A percentile compares a stretch with the other conserved stretches of the same genome.
Evolutionary conservation across 2,329 filamentous ascomycete genomes (phyloP).

Genomic region (Epichloe hybrida): DNA sequence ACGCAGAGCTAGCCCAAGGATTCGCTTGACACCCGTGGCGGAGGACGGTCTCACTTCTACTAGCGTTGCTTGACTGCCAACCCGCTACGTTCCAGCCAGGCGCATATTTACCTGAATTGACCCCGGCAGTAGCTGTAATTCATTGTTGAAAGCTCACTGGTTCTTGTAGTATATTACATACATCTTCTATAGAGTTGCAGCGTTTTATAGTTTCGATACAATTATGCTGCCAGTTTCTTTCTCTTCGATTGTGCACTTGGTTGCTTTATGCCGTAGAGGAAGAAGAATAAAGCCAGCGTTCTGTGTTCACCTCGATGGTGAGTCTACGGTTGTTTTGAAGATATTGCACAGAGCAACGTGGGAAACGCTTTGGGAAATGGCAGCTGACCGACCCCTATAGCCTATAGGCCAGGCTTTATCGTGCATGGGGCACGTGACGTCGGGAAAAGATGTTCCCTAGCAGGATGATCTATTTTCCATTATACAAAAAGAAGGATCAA

Average conservation of each 20-base stretch:
- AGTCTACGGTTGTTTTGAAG: no score
- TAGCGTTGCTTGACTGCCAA: background rate
- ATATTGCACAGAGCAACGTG: no score
- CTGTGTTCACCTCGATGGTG: no score
- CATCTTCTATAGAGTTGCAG: background rate
- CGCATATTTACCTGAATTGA: background rate
- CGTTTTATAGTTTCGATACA: background rate
- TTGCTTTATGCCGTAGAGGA: no score
- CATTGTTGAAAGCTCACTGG: background rate
- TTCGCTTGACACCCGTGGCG: constrained; percentile 11
- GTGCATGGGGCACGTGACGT: no score
- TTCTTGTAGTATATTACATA: background rate
- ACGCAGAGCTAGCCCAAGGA: constrained; percentile 16
- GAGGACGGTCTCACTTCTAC: background rate
- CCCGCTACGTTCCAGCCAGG: background rate
- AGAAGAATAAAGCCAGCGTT: no score
- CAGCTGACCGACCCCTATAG: no score
- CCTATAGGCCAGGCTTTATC: no score
- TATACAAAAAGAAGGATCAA: no score
- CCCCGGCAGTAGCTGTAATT: background rate
- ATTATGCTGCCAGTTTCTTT: background rate
- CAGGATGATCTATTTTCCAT: no score
- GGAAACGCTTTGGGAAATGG: no score
- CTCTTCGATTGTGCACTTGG: background rate
- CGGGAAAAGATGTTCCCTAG: no score